Base-by-base conservation (phyloP, 2,329 filamentous ascomycete genomes). In the Colletotrichum euphorbiae region DNA sequence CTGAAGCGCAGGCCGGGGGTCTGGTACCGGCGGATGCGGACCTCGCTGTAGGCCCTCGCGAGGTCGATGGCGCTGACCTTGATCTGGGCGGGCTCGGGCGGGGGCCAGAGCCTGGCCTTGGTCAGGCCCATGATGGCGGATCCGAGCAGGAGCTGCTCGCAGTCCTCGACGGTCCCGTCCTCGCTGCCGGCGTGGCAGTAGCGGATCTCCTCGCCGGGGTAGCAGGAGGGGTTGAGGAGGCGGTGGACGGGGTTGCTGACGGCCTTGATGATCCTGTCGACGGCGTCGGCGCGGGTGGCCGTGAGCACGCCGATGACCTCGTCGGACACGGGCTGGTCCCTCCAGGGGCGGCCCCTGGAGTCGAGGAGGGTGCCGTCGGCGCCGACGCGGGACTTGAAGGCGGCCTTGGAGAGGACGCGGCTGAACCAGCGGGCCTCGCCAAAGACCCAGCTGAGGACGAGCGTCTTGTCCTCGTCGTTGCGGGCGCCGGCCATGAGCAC, bases 221-320 rank as follows among this genome's bases (percentile, higher is more conserved):
- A 68, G 46, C 65, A 68, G 0, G 60, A 64, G n/a, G 65, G 65
- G 38, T 68, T 68, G 31, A 68, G 65, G 3, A 68, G 65, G 38
- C 65, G 65, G 46, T 68, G 65, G n/a, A 68, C 65, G 12, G 65
- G 65, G 60, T 64, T 68, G 65, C 65, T 68, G 60, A 68, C 65
- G 9, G 65, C 70, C 62, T 69, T 67, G 63, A 67, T 61, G 56
- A 66, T 61, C 42, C 42, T 61, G 19, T 69, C 62, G 11, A 71
- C 50, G 36, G 69, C 67, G 33, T 71, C 69, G 50, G 60, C 58
- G 31, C 69, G 59, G 33, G 46, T 59, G 21, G 60, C 46, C 19
- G 65, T 31, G 17, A 68, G 60, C 65, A 68, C 59, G 65, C n/a
- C 31, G 21, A 68, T 48, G 46, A 68, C 65, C 40, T 68, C 65